These are phyloP conservation scores for Pseudomicrostroma phylloplanum DNA, from an alignment of 1,284 basidiomycete species.

Conservation along the genomic window DNA sequence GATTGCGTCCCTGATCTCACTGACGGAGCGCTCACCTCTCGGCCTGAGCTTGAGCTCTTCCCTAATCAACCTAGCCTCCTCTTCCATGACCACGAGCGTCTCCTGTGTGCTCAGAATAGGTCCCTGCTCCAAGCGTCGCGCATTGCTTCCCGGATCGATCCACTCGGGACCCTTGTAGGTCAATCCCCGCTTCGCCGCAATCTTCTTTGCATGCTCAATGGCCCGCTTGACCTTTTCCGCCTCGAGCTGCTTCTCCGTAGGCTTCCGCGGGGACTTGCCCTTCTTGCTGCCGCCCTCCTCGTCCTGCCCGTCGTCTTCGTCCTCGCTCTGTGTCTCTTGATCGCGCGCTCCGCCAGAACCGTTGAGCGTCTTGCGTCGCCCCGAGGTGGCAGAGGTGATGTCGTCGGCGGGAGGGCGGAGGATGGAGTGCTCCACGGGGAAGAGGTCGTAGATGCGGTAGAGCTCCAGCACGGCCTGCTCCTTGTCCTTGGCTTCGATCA, in stretches of 20 bases:
- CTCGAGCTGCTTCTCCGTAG: slow-evolving; percentile 53
- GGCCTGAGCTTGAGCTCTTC: slow-evolving; percentile 17
- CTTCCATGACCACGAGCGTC: slow-evolving; percentile 31
- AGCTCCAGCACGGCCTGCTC: slow-evolving; percentile 86
- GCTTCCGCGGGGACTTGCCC: slow-evolving; percentile 5
- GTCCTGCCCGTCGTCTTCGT: slow-evolving; percentile 24
- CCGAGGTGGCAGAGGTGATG: slow-evolving; percentile 52
- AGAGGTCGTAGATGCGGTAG: slow-evolving; percentile 68
- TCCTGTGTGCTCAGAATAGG: slow-evolving; percentile 34
- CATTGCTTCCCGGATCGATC: slow-evolving; percentile 39
- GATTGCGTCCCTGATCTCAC: not conserved
- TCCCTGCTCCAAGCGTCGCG: slow-evolving; percentile 38
- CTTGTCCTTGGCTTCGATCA: slow-evolving; percentile 90
- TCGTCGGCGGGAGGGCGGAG: slow-evolving; percentile 53
- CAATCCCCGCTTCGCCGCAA: slow-evolving; percentile 24
- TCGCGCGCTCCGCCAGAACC: slow-evolving; percentile 24
- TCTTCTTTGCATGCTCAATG: slow-evolving; percentile 33
- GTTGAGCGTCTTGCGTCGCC: slow-evolving; percentile 47
- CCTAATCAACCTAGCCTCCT: slow-evolving; percentile 30
- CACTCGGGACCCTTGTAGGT: slow-evolving; percentile 30
- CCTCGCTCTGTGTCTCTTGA: slow-evolving; percentile 35
- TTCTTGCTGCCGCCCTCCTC: slow-evolving; percentile 19
- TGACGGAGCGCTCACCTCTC: not conserved
- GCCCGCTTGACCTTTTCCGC: slow-evolving; percentile 13
- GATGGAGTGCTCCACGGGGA: slow-evolving; percentile 61